These are phyloP conservation scores for Aspergillus incahuasiensis DNA, from an alignment of 495 filamentous ascomycete species.

Conservation along the genomic window DNA sequence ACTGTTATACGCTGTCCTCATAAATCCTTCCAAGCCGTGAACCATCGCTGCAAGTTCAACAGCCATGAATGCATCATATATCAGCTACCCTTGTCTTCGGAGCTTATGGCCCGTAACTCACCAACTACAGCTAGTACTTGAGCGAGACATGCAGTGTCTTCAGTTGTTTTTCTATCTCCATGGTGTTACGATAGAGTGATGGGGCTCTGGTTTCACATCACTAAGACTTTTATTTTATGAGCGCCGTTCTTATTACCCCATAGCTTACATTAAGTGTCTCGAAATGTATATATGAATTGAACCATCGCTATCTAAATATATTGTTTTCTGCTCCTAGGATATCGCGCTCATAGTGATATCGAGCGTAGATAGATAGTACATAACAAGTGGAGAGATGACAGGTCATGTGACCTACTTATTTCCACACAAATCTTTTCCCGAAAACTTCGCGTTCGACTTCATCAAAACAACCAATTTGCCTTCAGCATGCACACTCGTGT, in stretches of 20 bases:
- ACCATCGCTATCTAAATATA: neutral
- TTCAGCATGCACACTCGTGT: too few species aligned
- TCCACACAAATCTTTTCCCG: neutral
- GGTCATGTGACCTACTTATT: neutral
- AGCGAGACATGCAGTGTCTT: constrained; percentile 5
- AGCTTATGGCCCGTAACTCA: constrained; percentile 4
- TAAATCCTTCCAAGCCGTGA: neutral
- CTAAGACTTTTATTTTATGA: constrained; percentile 9
- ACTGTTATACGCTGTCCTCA: neutral
- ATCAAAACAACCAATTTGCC: neutral
- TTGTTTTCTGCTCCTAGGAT: neutral
- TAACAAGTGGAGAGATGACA: neutral
- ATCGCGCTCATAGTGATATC: neutral
- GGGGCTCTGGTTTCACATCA: constrained; percentile 2
- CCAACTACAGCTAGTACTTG: neutral
- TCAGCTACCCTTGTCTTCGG: neutral
- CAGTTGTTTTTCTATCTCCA: constrained; percentile 11
- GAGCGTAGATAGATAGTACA: too few species aligned
- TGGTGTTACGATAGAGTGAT: constrained; percentile 14
- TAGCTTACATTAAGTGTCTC: neutral
- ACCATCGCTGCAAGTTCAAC: neutral
- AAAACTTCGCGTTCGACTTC: neutral
- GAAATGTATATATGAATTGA: constrained; percentile 1
- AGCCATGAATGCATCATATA: neutral
- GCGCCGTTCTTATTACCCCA: constrained; percentile 10